phyloP scores from a whole-genome alignment of 1,284 basidiomycete genomes.

The Sanguinoderma infundibulare region DNA sequence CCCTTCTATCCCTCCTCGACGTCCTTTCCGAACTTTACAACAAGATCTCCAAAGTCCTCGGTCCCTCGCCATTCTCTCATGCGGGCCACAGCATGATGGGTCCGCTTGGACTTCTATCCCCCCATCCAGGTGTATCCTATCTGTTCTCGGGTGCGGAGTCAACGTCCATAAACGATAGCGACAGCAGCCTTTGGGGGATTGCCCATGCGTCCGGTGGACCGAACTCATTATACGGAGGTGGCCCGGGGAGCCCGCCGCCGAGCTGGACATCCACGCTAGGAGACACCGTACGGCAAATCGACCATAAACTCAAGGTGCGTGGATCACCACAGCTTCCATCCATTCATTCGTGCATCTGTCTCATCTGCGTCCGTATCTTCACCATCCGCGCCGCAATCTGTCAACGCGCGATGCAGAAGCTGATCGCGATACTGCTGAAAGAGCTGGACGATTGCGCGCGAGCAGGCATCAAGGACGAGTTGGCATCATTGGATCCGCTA shows the following conservation, averaged over 20 bases:
- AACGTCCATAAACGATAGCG: constrained; percentile 42
- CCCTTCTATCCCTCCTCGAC: constrained; percentile 83
- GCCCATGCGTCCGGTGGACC: constrained; percentile 51
- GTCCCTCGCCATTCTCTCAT: constrained; percentile 73
- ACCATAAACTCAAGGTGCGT: constrained; percentile 80
- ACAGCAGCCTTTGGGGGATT: constrained; percentile 70
- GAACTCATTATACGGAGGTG: constrained; percentile 39
- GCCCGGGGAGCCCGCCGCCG: constrained; percentile 53
- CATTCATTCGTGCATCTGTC: constrained; percentile 2
- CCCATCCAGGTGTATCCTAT: constrained; percentile 82
- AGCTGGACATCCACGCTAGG: constrained; percentile 65
- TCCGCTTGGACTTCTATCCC: constrained; percentile 69
- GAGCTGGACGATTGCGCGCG: constrained; percentile 83
- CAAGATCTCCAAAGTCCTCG: constrained; percentile 80
- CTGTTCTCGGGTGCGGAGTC: constrained; percentile 55
- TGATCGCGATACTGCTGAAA: constrained; percentile 73
- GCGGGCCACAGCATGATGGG: constrained; percentile 76
- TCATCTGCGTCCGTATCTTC: background rate
- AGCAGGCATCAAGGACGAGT: constrained; percentile 78
- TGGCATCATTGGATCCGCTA: constrained; percentile 78
- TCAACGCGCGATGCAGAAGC: constrained; percentile 59
- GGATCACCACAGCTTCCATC: background rate
- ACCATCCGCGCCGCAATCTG: background rate
- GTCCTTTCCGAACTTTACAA: constrained; percentile 87
- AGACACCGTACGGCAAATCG: constrained; percentile 80